A percentile compares a stretch with the other conserved stretches of the same genome.
phyloP scores from a whole-genome alignment of 441 rosid species.

The Corymbia calophylla region DNA sequence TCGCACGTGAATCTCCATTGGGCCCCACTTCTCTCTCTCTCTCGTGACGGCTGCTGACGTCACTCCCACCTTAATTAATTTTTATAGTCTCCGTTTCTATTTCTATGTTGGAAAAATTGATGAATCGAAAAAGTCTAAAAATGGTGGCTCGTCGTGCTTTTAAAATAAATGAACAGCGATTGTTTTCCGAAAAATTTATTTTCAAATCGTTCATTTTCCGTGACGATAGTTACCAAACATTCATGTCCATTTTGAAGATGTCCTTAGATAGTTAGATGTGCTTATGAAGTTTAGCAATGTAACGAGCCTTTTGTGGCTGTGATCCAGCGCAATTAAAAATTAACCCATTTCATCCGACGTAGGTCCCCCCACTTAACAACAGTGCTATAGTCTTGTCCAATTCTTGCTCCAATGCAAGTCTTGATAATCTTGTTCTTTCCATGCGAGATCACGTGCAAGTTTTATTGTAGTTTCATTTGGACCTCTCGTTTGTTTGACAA shows the following conservation, averaged over 20 bases:
- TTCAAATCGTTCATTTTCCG: not conserved
- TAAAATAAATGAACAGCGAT: rapidly evolving
- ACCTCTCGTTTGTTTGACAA: not conserved
- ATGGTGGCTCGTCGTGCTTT: rapidly evolving
- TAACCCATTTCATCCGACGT: not conserved
- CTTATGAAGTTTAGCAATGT: not conserved
- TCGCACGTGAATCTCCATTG: not conserved
- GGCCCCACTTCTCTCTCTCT: not conserved
- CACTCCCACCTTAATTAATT: not conserved
- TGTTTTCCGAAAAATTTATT: rapidly evolving
- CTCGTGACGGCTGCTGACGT: not conserved
- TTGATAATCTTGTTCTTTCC: not conserved
- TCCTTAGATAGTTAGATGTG: not conserved
- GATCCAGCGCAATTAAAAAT: not conserved
- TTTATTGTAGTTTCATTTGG: not conserved
- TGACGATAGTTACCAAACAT: rapidly evolving
- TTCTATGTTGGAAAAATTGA: not conserved
- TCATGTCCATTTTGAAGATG: not conserved
- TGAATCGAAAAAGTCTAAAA: not conserved
- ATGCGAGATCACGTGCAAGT: not conserved
- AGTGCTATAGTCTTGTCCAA: not conserved
- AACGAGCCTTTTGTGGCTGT: not conserved
- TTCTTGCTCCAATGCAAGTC: not conserved
- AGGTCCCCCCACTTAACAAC: not conserved
- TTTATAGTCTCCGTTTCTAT: too few species aligned